Percentiles rank a stretch among this genome's conserved stretches.
Conservation (phyloP, 2,329 filamentous ascomycete genomes). For the Phaeosphaeriaceae sp. region DNA sequence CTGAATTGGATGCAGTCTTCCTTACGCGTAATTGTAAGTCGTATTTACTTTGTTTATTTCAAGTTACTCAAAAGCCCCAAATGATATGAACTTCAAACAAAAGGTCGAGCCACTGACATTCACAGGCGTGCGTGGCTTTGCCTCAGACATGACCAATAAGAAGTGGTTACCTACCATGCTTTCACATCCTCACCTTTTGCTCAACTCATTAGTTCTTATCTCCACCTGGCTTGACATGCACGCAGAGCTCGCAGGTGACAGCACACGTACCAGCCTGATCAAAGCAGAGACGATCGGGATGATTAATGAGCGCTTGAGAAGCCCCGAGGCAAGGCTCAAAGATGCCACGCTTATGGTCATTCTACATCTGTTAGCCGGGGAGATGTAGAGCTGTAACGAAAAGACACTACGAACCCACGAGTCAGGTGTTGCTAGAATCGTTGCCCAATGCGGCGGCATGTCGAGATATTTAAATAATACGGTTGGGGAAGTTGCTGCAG, state of each 20-base stretch:
- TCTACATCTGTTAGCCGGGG: constrained; percentile 36
- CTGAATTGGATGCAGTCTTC: constrained; percentile 19
- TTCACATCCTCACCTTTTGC: constrained; percentile 31
- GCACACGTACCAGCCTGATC: constrained; percentile 29
- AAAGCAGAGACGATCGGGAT: constrained; percentile 36
- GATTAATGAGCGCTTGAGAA: constrained; percentile 30
- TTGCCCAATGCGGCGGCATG: constrained; percentile 33
- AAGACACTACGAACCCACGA: constrained; percentile 30
- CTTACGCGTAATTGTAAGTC: constrained; percentile 27
- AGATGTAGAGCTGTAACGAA: constrained; percentile 42
- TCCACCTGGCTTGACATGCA: constrained; percentile 41
- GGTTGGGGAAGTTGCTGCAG: constrained; percentile 27
- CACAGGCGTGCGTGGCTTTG: constrained; percentile 30
- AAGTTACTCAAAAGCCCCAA: not conserved
- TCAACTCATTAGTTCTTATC: constrained; percentile 31
- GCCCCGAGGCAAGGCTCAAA: constrained; percentile 13
- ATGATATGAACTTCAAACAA: no score
- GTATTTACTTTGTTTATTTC: not conserved
- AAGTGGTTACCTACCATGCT: constrained; percentile 38
- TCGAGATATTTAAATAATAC: constrained; percentile 14
- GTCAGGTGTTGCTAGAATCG: constrained; percentile 29
- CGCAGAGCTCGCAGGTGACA: constrained; percentile 27
- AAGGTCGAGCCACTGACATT: constrained; percentile 3
- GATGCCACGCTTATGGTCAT: constrained; percentile 39
- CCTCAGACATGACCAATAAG: constrained; percentile 21